phyloP scores from a whole-genome alignment of 73 alveolate species.

The Uronychia binucleata region DNA sequence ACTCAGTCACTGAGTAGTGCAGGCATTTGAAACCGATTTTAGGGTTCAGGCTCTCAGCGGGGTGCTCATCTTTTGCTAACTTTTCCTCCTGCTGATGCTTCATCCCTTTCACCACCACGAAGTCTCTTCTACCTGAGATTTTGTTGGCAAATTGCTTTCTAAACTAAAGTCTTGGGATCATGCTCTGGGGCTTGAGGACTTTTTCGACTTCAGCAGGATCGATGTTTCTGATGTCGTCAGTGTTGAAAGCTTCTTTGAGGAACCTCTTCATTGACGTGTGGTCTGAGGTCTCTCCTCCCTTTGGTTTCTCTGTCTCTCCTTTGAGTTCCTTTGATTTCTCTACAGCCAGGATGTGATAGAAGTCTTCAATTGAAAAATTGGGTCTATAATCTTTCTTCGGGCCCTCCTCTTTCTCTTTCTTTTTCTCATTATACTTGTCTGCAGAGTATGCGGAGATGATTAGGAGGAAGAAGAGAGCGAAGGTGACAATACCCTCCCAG shows the following conservation, averaged over 20 bases:
- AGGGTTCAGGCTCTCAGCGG: neutral
- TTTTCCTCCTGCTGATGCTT: neutral
- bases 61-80: neutral
- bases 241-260: constrained; percentile 19
- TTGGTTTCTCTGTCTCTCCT: constrained; percentile 7
- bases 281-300: constrained; percentile 9
- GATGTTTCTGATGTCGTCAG: constrained; percentile 28
- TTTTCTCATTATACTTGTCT: constrained; percentile 12
- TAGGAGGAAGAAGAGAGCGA: constrained; percentile 55
- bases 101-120: constrained; percentile 24
- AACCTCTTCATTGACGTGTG: constrained; percentile 19
- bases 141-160: constrained; percentile 27
- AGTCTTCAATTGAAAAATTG: constrained; percentile 5
- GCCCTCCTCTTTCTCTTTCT: neutral
- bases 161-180: constrained; percentile 22
- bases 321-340: constrained; percentile 6
- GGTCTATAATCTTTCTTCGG: neutral
- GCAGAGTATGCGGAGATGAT: constrained; percentile 51
- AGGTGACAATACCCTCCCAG: constrained; percentile 47
- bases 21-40: constrained; percentile 58
- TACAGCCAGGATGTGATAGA: constrained; percentile 23
- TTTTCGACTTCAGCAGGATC: constrained; percentile 27
- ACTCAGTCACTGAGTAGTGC: constrained; percentile 60
- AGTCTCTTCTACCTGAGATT: constrained; percentile 15
- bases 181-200: constrained; percentile 18